phyloP scores from a whole-genome alignment of 2,329 filamentous ascomycete genomes.

The Aureobasidium zeae region DNA sequence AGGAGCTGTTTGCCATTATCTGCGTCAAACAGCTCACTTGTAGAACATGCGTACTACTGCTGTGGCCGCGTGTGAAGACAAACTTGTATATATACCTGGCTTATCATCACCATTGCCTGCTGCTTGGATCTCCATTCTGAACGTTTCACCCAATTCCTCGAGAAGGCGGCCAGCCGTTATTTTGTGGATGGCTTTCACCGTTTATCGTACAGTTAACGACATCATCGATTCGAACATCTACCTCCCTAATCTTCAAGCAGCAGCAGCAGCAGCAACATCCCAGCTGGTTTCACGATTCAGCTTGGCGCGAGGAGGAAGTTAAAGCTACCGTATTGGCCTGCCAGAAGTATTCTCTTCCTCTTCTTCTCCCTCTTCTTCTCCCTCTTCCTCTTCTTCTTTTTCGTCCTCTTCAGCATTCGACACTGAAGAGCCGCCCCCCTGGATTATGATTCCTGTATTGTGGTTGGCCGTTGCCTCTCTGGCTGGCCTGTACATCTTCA shows the following conservation, averaged over 20 bases:
- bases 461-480: conserved; percentile 25
- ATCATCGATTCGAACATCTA: no score
- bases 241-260: no score
- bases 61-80: not conserved
- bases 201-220: conserved; percentile 13
- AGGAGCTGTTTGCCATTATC: no score
- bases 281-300: no score
- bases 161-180: conserved; percentile 1
- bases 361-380: not conserved
- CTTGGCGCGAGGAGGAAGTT: no score
- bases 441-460: conserved; percentile 25
- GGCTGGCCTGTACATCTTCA: conserved; percentile 27
- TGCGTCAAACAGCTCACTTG: no score
- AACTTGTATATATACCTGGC: conserved; percentile 2
- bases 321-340: no score
- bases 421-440: not conserved
- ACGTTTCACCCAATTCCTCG: conserved; percentile 9
- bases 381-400: no score
- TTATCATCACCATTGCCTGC: not conserved
- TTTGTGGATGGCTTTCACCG: conserved; percentile 1
- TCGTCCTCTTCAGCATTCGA: no score
- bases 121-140: not conserved
- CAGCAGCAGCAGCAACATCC: no score
- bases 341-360: not conserved
- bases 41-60: not conserved